A percentile compares a stretch with the other conserved stretches of the same genome.
Conservation (phyloP, 2,329 filamentous ascomycete genomes). For the Fusarium musae region DNA sequence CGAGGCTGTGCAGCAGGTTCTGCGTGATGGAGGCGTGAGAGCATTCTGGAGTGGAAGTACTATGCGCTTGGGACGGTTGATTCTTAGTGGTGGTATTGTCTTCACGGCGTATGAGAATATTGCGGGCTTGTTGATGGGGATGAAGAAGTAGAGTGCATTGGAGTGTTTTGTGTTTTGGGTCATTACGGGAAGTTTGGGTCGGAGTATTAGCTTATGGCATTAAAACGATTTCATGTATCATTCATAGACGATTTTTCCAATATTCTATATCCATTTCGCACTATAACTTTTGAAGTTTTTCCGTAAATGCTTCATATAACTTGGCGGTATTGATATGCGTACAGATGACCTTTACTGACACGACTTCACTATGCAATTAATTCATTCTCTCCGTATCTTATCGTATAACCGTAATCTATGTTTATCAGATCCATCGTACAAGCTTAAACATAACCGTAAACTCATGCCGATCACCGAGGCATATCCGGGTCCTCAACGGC, state of each 20-base stretch:
- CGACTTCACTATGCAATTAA: neutral
- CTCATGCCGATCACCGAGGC: neutral
- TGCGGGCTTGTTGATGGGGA: constrained; percentile 42
- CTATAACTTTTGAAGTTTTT: too few relatives aligned
- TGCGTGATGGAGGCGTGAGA: constrained; percentile 66
- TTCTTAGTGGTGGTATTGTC: constrained; percentile 74
- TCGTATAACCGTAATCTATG: neutral
- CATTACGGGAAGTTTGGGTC: neutral
- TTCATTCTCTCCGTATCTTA: neutral
- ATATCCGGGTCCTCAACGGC: neutral
- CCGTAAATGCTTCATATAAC: too few relatives aligned
- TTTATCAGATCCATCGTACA: neutral
- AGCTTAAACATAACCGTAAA: neutral
- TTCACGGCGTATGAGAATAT: constrained; percentile 72
- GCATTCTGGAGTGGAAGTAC: constrained; percentile 76
- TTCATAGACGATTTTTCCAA: neutral
- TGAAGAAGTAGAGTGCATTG: neutral
- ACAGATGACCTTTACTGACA: too few relatives aligned
- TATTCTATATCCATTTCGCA: neutral
- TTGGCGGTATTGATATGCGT: too few relatives aligned
- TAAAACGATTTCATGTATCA: neutral
- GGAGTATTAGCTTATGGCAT: neutral
- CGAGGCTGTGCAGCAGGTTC: constrained; percentile 65
- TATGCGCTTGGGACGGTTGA: constrained; percentile 72
- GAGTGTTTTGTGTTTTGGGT: neutral